Evolutionary conservation across 2,329 filamentous ascomycete genomes (phyloP), one percentile per base, ranked within the genome.

Genomic region (Verticillium klebahnii): DNA sequence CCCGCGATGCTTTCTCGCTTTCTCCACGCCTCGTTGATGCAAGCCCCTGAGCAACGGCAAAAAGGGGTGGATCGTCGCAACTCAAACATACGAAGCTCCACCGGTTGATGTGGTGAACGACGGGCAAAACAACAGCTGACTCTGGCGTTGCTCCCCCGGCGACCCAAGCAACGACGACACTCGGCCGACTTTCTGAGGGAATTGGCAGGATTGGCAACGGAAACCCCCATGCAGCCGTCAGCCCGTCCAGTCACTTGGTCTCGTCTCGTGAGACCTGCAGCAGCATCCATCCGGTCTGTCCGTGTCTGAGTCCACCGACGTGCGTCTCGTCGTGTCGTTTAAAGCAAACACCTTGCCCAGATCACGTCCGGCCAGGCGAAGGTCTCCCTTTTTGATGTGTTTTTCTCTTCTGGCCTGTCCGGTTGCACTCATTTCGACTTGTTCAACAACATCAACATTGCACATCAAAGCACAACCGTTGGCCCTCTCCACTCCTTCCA

Each of bases 11-110:
- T 50, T 29, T 29, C 25, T 29, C 25, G 25, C 25, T 29, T 29
- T 50, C 40, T 50, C 40, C 40, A 50, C 40, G 31, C 31, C 54
- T 15, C 25, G 25, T 59, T 63, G 63, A 60, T 64, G 62, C 62
- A 62, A 61, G 62, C 64, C 64, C 64, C 62, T 65, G 64, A 61
- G 55, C 9, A 62, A 62, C 60, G 60, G 59, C 56, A 34, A 25
- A 57, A 15, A 34, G 25, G 56, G 62, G 63, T 61, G 62, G 62
- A 64, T 64, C 62, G 60, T 39, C 58, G 56, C 34, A 37, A 58
- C 52, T 64, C 52, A 57, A 62, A 65, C 57, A 56, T 56, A 31
- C 25, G 54, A 60, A 58, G 63, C 40, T 15, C 60, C 64, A 61
- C 60, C 37, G 64, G 64, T 62, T 62, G 60, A 58, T 57, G 56